These are phyloP conservation scores for Colletotrichum karsti DNA, from an alignment of 2,329 filamentous ascomycete species.

Conservation along the genomic window DNA sequence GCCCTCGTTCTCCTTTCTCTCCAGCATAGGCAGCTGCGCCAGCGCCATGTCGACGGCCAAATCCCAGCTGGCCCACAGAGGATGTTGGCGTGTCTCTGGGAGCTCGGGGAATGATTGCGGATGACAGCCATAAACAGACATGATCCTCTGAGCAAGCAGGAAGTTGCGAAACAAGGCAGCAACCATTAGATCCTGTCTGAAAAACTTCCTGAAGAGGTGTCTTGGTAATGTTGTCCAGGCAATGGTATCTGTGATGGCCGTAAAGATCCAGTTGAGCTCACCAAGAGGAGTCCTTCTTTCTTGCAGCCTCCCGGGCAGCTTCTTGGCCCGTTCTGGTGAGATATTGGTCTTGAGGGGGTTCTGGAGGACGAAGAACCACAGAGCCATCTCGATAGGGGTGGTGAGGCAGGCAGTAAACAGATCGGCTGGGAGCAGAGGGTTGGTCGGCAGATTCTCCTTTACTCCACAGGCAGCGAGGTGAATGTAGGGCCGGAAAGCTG, in stretches of 20 bases:
- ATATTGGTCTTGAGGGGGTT: conserved; percentile 78
- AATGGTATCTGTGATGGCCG: conserved; percentile 97
- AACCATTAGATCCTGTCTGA: conserved; percentile 98
- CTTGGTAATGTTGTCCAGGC: conserved; percentile 96
- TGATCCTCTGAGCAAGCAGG: conserved; percentile 90
- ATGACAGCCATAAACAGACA: conserved; percentile 95
- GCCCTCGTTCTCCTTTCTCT: conserved; percentile 77
- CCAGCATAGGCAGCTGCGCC: conserved; percentile 85
- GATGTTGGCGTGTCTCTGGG: conserved; percentile 95
- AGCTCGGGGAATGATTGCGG: conserved; percentile 91
- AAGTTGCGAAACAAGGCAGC: conserved; percentile 97
- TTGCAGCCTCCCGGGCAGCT: conserved; percentile 89
- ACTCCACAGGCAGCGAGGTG: conserved; percentile 91
- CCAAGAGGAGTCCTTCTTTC: conserved; percentile 93
- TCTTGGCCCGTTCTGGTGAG: conserved; percentile 83
- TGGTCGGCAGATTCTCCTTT: conserved; percentile 93
- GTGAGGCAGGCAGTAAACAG: conserved; percentile 96
- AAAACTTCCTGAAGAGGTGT: conserved; percentile 93
- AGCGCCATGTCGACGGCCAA: conserved; percentile 95
- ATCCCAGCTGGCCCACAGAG: conserved; percentile 97
- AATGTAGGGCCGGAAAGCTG: conserved; percentile 75
- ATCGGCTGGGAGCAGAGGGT: conserved; percentile 91
- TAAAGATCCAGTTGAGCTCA: conserved; percentile 99
- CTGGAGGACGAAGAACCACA: conserved; percentile 95
- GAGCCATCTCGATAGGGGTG: conserved; percentile 95